Conservation (phyloP, 139 green algal genomes). For the Gonium pectorale region DNA sequence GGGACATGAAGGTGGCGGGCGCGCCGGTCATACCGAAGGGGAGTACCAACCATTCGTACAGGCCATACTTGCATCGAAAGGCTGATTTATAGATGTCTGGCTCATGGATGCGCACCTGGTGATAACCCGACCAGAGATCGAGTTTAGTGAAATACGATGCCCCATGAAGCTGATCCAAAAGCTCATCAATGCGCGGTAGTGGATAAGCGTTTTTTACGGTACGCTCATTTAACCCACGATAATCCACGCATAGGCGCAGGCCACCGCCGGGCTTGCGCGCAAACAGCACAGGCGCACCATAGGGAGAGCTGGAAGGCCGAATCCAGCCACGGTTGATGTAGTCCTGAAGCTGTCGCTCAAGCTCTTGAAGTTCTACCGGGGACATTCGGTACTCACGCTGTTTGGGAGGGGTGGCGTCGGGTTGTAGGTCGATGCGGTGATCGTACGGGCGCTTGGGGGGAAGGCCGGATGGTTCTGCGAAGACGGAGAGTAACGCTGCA, state of each 20-base stretch:
- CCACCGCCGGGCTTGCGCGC: conserved; percentile 67
- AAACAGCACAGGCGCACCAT: conserved; percentile 70
- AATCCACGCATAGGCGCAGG: conserved; percentile 72
- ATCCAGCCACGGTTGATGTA: conserved; percentile 48
- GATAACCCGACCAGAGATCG: conserved; percentile 63
- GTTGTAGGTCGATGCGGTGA: conserved; percentile 7
- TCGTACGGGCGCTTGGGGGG: not conserved
- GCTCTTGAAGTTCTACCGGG: conserved; percentile 30
- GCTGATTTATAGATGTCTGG: conserved; percentile 64
- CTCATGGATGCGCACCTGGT: conserved; percentile 56
- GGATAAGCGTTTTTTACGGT: conserved; percentile 67
- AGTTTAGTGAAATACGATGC: conserved; percentile 57
- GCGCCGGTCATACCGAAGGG: conserved; percentile 69
- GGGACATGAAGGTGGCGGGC: conserved; percentile 66
- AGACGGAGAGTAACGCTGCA: not conserved
- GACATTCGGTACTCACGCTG: conserved; percentile 43
- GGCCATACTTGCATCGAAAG: conserved; percentile 61
- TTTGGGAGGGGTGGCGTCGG: conserved; percentile 6
- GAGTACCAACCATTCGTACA: conserved; percentile 64
- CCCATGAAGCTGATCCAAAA: conserved; percentile 64
- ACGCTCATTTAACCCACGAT: conserved; percentile 64
- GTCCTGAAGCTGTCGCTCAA: conserved; percentile 38
- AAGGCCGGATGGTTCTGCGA: not conserved
- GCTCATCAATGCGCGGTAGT: conserved; percentile 63
- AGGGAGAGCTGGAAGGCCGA: conserved; percentile 49